Evolutionary conservation across 495 filamentous ascomycete genomes (phyloP).

Genomic region (Monascus purpureus): DNA sequence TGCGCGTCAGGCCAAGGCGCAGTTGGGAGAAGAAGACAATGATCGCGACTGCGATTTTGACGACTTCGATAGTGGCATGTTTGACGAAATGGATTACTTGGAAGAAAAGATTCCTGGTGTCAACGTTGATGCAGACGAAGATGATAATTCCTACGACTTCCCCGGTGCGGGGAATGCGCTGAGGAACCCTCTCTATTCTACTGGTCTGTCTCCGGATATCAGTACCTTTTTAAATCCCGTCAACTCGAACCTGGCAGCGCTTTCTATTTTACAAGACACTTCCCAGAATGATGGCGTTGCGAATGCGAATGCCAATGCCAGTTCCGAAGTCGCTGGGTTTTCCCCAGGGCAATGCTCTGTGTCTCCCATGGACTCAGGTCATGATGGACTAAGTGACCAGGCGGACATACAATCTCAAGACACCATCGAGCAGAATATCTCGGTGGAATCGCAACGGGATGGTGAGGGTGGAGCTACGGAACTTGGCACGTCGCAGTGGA

Average conservation of each 20-base stretch:
- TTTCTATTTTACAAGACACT: background rate
- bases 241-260: slow-evolving; percentile 1
- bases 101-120: slow-evolving; percentile 68
- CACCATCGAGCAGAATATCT: background rate
- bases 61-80: slow-evolving; percentile 51
- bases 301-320: background rate
- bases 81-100: slow-evolving; percentile 57
- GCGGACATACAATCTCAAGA: background rate
- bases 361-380: background rate
- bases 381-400: background rate
- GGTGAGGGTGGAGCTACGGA: background rate
- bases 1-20: slow-evolving; percentile 22
- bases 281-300: background rate
- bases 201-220: slow-evolving; percentile 23
- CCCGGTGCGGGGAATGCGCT: slow-evolving; percentile 16
- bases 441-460: slow-evolving; percentile 1
- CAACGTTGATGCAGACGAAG: slow-evolving; percentile 50
- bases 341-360: background rate
- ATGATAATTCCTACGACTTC: slow-evolving; percentile 28
- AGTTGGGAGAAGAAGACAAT: slow-evolving; percentile 23
- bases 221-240: slow-evolving; percentile 12
- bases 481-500: slow-evolving; percentile 2
- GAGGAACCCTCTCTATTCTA: slow-evolving; percentile 4
- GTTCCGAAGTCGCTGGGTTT: background rate
- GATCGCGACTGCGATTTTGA: slow-evolving; percentile 41